Percentiles rank a stretch among this genome's conserved stretches.
Conservation (phyloP, 306 rosid genomes). For the Chamaecrista fasciculata region DNA sequence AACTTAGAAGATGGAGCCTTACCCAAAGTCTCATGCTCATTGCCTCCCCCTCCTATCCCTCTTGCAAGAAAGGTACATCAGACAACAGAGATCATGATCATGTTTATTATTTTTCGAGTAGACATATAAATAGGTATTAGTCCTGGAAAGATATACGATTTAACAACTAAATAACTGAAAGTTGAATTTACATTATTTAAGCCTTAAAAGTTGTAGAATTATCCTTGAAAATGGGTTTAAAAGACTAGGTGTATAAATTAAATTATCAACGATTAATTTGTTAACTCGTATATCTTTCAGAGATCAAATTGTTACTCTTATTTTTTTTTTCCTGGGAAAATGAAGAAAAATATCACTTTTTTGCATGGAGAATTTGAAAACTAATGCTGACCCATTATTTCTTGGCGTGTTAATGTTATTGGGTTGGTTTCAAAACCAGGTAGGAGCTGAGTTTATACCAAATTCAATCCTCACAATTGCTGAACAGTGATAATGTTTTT, state of each 20-base stretch:
- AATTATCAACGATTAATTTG: too few relatives aligned
- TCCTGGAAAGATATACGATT: too few relatives aligned
- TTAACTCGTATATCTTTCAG: too few relatives aligned
- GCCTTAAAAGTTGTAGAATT: too few relatives aligned
- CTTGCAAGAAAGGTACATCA: conserved; percentile 68
- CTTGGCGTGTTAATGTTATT: background rate
- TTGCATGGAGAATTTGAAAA: background rate
- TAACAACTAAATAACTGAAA: too few relatives aligned
- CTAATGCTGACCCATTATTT: conserved; percentile 9
- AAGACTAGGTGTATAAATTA: too few relatives aligned
- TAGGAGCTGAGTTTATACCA: conserved; percentile 86
- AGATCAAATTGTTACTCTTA: background rate
- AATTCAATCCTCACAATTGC: conserved; percentile 64
- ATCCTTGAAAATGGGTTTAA: too few relatives aligned
- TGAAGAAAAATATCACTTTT: background rate
- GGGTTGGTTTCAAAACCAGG: conserved; percentile 42
- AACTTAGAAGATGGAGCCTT: conserved; percentile 67
- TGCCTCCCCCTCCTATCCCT: conserved; percentile 61
- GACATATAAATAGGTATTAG: too few relatives aligned
- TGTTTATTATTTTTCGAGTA: too few relatives aligned
- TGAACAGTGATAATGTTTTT: background rate
- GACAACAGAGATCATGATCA: background rate
- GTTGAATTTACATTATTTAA: too few relatives aligned
- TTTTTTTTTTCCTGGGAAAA: background rate
- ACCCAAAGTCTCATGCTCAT: conserved; percentile 55